Conservation (phyloP, 352 stramenopile genomes). For the Phytophthora cryptogea region DNA sequence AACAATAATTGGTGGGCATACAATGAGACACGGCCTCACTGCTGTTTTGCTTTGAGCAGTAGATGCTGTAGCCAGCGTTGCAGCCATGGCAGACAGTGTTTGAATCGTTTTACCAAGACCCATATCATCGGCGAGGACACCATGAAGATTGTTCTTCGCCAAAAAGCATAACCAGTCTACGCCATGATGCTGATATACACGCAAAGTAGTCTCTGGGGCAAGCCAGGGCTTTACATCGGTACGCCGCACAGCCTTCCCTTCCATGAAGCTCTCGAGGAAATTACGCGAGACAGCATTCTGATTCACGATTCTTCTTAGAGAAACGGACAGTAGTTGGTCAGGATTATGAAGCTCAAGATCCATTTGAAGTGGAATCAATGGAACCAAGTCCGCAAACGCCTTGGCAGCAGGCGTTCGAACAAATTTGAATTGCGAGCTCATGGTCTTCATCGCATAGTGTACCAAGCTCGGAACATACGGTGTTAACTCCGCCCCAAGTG, state of each 20-base stretch:
- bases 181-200: slow-evolving; percentile 80
- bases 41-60: not conserved
- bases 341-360: slow-evolving; percentile 43
- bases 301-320: slow-evolving; percentile 33
- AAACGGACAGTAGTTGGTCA: slow-evolving; percentile 9
- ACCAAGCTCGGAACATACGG: slow-evolving; percentile 73
- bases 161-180: slow-evolving; percentile 83
- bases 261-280: slow-evolving; percentile 68
- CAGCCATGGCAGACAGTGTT: slow-evolving; percentile 88
- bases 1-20: slow-evolving; percentile 95
- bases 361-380: slow-evolving; percentile 77
- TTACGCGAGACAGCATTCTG: slow-evolving; percentile 65
- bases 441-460: slow-evolving; percentile 69
- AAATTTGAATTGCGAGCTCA: slow-evolving; percentile 50
- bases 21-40: slow-evolving; percentile 65
- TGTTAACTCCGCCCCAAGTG: slow-evolving; percentile 39
- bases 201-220: slow-evolving; percentile 36
- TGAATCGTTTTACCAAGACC: slow-evolving; percentile 96
- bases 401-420: slow-evolving; percentile 54
- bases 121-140: slow-evolving; percentile 89
- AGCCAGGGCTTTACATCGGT: slow-evolving; percentile 43
- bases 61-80: slow-evolving; percentile 39
- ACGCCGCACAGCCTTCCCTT: slow-evolving; percentile 57
- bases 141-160: slow-evolving; percentile 70
- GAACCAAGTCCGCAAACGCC: slow-evolving; percentile 75